Evolutionary conservation across 257 asterid genomes (phyloP).

Genomic region (Ligustrum vulgare): DNA sequence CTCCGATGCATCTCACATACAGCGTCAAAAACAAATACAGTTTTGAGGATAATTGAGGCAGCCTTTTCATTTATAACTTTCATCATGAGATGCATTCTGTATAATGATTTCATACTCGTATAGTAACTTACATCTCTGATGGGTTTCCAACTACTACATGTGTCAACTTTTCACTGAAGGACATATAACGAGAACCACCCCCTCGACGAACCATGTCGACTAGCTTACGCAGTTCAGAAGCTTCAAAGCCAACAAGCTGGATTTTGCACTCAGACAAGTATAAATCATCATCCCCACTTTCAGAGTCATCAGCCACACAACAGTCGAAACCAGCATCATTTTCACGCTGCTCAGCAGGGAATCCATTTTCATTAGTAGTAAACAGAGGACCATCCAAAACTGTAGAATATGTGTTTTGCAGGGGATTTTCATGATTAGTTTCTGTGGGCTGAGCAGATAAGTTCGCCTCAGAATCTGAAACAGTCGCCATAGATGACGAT

Average conservation of each 20-base stretch:
- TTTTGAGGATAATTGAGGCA: constrained; percentile 16
- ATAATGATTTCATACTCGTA: constrained; percentile 24
- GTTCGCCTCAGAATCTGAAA: constrained; percentile 48
- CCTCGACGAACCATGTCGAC: constrained; percentile 91
- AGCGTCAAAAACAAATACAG: constrained; percentile 5
- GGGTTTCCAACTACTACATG: constrained; percentile 90
- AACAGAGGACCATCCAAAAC: constrained; percentile 47
- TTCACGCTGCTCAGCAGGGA: constrained; percentile 41
- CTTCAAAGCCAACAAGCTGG: constrained; percentile 77
- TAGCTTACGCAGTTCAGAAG: constrained; percentile 75
- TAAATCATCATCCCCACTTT: constrained; percentile 76
- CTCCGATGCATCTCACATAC: not conserved
- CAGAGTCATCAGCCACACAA: constrained; percentile 78
- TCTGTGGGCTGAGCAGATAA: constrained; percentile 44
- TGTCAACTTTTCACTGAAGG: constrained; percentile 73
- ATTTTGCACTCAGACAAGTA: constrained; percentile 94
- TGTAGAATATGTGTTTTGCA: constrained; percentile 35
- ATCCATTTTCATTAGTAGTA: constrained; percentile 38
- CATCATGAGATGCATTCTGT: constrained; percentile 20
- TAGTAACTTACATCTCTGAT: constrained; percentile 65
- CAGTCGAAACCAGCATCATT: constrained; percentile 38
- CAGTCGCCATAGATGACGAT: constrained; percentile 49
- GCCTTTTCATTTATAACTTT: constrained; percentile 9
- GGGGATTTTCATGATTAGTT: constrained; percentile 48
- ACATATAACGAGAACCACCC: constrained; percentile 96